Evolutionary conservation across 2,329 filamentous ascomycete species (phyloP).

Genomic region (Dactylellina cionopaga): DNA sequence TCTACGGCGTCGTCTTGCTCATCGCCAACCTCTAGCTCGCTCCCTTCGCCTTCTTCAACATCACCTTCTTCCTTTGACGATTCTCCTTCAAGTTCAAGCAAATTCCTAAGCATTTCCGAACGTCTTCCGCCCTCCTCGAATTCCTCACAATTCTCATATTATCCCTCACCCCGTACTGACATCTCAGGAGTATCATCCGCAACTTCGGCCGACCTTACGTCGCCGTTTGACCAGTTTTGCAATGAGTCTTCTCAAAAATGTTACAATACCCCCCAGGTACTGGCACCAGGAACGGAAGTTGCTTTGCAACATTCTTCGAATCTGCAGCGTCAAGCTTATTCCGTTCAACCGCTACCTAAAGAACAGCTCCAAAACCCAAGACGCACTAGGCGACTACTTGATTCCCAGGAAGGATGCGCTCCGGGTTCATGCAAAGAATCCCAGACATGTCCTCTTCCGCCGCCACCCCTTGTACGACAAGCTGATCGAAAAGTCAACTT

Average conservation of each 20-base stretch:
- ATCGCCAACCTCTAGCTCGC: slow-evolving; percentile 25
- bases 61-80: slow-evolving; percentile 44
- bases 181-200: slow-evolving; percentile 30
- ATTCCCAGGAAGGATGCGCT: slow-evolving; percentile 63
- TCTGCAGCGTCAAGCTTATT: slow-evolving; percentile 38
- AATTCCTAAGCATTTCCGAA: slow-evolving; percentile 37
- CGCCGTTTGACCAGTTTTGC: slow-evolving; percentile 23
- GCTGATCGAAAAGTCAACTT: slow-evolving; percentile 93
- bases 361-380: slow-evolving; percentile 73
- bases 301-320: slow-evolving; percentile 38
- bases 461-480: slow-evolving; percentile 81
- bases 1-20: slow-evolving; percentile 32
- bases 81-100: slow-evolving; percentile 25
- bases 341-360: slow-evolving; percentile 65
- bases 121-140: slow-evolving; percentile 22
- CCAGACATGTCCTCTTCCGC: slow-evolving; percentile 68
- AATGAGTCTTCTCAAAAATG: slow-evolving; percentile 11
- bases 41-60: slow-evolving; percentile 13
- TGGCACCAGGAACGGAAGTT: slow-evolving; percentile 15
- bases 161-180: slow-evolving; percentile 24
- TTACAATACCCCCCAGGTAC: slow-evolving; percentile 13
- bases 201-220: slow-evolving; percentile 27
- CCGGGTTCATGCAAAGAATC: slow-evolving; percentile 67
- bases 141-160: slow-evolving; percentile 26
- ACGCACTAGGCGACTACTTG: slow-evolving; percentile 55